A percentile compares a stretch with the other conserved stretches of the same genome.
phyloP scores from a whole-genome alignment of 2,329 filamentous ascomycete species.

The Coleophoma eucalyptorum region DNA sequence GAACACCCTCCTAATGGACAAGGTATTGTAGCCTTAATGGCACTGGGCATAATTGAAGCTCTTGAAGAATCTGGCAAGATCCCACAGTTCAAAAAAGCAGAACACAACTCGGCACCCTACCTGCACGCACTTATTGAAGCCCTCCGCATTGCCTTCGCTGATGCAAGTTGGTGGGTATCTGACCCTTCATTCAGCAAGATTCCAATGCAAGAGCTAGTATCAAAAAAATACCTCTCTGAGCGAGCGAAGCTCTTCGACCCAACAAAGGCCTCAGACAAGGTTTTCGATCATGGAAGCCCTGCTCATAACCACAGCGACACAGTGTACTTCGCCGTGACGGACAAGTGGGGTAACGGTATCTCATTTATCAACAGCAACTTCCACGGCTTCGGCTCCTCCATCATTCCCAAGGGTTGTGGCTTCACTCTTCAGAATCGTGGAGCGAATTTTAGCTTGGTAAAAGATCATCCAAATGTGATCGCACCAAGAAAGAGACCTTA shows the following conservation, averaged over 20 bases:
- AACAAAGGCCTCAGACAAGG: slow-evolving; percentile 53
- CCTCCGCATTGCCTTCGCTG: slow-evolving; percentile 84
- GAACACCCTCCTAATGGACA: slow-evolving; percentile 97
- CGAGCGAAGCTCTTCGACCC: slow-evolving; percentile 58
- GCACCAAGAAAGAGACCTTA: slow-evolving; percentile 86
- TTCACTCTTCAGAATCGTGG: slow-evolving; percentile 95
- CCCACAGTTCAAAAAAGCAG: slow-evolving; percentile 60
- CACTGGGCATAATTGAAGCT: slow-evolving; percentile 85
- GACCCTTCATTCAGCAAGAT: slow-evolving; percentile 73
- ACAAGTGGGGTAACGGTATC: slow-evolving; percentile 80
- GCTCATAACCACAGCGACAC: slow-evolving; percentile 87
- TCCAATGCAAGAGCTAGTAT: slow-evolving; percentile 67
- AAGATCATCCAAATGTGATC: slow-evolving; percentile 73
- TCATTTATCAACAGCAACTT: slow-evolving; percentile 98
- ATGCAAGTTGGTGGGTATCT: slow-evolving; percentile 85
- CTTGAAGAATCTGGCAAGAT: slow-evolving; percentile 75
- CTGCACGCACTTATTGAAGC: slow-evolving; percentile 86
- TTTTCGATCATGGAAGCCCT: slow-evolving; percentile 71
- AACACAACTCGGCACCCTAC: slow-evolving; percentile 80
- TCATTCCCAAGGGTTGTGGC: slow-evolving; percentile 81
- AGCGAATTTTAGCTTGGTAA: slow-evolving; percentile 73
- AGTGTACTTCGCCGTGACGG: slow-evolving; percentile 87
- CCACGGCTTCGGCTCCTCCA: slow-evolving; percentile 79
- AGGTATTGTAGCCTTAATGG: slow-evolving; percentile 92
- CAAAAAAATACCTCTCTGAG: slow-evolving; percentile 68